Evolutionary conservation across 2,329 filamentous ascomycete species (phyloP).

Genomic region (Fusarium odoratissimum): DNA sequence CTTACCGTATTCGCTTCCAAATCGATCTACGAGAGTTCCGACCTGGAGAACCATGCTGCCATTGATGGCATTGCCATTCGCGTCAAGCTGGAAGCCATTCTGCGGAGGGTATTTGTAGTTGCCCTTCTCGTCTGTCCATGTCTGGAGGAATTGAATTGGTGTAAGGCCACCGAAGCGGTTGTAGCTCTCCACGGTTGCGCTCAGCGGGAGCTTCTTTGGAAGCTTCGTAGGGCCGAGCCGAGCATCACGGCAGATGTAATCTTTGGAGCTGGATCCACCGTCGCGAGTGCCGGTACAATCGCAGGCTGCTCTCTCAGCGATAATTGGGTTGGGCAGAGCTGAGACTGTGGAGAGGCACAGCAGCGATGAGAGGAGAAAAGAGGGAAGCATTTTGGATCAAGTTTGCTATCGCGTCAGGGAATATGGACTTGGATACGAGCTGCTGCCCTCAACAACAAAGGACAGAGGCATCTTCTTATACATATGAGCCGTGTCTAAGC

Average conservation of each 20-base stretch:
- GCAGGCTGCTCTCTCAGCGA: constrained; percentile 20
- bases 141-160: constrained; percentile 54
- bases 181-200: constrained; percentile 48
- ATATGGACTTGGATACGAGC: too few species aligned
- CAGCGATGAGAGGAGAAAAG: constrained; percentile 27
- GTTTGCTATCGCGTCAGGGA: background rate
- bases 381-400: constrained; percentile 27
- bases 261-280: constrained; percentile 17
- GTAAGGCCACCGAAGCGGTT: constrained; percentile 54
- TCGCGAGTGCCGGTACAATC: constrained; percentile 41
- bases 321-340: constrained; percentile 20
- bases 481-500: background rate
- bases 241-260: constrained; percentile 52
- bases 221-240: constrained; percentile 52
- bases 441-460: rapidly evolving
- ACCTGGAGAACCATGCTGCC: constrained; percentile 54
- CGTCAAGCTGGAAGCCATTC: constrained; percentile 55
- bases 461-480: constrained; percentile 6
- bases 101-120: constrained; percentile 54
- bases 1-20: constrained; percentile 58
- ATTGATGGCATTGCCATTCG: constrained; percentile 51
- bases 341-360: constrained; percentile 29
- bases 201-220: constrained; percentile 51
- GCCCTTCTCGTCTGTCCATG: constrained; percentile 47
- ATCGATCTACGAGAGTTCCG: constrained; percentile 60